These are phyloP conservation scores for Colletotrichum godetiae DNA, from an alignment of 2,329 filamentous ascomycete species.

Conservation along the genomic window DNA sequence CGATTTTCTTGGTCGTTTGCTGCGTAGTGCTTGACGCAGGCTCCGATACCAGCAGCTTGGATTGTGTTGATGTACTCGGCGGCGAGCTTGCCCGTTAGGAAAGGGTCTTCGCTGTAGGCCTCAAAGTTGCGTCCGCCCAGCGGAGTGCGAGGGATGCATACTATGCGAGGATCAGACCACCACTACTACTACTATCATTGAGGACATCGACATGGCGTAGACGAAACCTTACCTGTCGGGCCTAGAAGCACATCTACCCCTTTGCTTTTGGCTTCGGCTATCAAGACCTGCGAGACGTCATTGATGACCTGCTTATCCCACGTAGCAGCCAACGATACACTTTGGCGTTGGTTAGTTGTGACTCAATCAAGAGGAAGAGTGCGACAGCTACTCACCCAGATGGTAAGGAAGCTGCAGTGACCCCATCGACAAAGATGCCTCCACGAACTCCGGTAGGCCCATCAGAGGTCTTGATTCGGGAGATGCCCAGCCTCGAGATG, in stretches of 20 bases:
- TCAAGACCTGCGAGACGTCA: neutral
- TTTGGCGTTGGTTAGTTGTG: neutral
- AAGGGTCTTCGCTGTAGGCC: constrained; percentile 82
- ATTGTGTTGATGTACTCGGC: constrained; percentile 69
- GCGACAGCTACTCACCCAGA: neutral
- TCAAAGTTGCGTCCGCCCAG: constrained; percentile 85
- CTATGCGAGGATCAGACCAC: neutral
- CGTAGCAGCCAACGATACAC: neutral
- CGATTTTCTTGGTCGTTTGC: constrained; percentile 74
- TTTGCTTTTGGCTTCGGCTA: neutral
- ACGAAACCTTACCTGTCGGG: neutral
- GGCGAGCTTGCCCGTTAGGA: constrained; percentile 72
- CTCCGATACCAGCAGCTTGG: constrained; percentile 56
- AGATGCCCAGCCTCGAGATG: neutral
- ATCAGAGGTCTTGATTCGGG: neutral
- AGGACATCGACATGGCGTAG: neutral
- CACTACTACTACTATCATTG: neutral
- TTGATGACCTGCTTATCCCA: neutral
- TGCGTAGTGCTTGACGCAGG: constrained; percentile 69
- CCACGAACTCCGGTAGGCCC: neutral
- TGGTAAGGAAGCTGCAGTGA: neutral
- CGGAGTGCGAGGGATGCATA: constrained; percentile 50
- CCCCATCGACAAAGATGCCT: neutral
- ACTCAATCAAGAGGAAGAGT: fast-evolving
- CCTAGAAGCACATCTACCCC: neutral